phyloP scores from a whole-genome alignment of 305 asterid genomes.

The Nicotiana rustica region DNA sequence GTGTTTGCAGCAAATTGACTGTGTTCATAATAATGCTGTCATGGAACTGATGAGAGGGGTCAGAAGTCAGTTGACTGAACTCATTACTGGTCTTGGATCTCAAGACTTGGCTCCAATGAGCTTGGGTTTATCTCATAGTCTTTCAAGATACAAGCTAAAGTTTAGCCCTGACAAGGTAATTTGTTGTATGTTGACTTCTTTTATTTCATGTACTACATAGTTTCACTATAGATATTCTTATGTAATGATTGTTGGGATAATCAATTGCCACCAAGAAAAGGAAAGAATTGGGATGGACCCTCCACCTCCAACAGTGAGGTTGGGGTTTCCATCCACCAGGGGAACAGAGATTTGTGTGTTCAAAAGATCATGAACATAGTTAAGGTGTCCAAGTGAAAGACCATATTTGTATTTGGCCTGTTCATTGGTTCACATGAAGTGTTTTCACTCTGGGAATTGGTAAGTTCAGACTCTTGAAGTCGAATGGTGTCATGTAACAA shows the following conservation, averaged over 20 bases:
- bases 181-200: background rate
- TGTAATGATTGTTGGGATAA: background rate
- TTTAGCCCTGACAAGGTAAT: slow-evolving; percentile 93
- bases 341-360: background rate
- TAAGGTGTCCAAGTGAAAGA: too few species aligned
- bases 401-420: too few species aligned
- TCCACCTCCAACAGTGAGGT: background rate
- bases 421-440: too few species aligned
- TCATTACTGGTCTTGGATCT: slow-evolving; percentile 79
- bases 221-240: background rate
- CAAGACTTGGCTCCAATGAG: slow-evolving; percentile 97
- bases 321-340: background rate
- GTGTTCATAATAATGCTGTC: slow-evolving; percentile 87
- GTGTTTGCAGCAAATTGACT: slow-evolving; percentile 64
- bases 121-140: slow-evolving; percentile 89
- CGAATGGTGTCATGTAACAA: background rate
- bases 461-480: background rate
- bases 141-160: slow-evolving; percentile 83
- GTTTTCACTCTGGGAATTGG: background rate
- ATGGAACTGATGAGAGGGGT: slow-evolving; percentile 99
- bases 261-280: background rate
- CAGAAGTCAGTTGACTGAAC: slow-evolving; percentile 83
- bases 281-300: background rate
- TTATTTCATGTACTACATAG: background rate
- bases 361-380: too few species aligned